These are phyloP conservation scores for Paraglomus occultum DNA, from an alignment of 192 early-diverging fungal species.

Conservation along the genomic window DNA sequence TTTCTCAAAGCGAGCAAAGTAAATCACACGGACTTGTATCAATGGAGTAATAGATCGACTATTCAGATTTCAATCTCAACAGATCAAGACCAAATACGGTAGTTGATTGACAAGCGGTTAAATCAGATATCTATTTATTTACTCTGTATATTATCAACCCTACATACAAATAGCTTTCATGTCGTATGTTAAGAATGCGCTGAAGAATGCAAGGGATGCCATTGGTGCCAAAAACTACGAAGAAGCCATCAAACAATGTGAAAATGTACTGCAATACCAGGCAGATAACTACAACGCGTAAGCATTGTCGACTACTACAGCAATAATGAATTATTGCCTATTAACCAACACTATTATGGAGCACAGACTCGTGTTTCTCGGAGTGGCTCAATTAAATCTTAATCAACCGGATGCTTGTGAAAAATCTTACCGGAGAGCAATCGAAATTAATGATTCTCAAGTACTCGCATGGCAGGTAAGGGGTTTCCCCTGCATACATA, in stretches of 20 bases:
- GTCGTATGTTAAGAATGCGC: conserved; percentile 37
- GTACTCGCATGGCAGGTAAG: conserved; percentile 65
- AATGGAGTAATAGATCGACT: too few relatives aligned
- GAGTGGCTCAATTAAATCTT: conserved; percentile 62
- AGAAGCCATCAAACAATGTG: conserved; percentile 49
- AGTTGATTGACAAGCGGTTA: too few relatives aligned
- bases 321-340: not conserved
- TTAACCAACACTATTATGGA: not conserved
- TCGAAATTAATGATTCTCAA: conserved; percentile 52
- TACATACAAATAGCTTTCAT: conserved; percentile 19
- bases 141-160: too few relatives aligned
- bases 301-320: not conserved
- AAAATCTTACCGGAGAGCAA: conserved; percentile 55
- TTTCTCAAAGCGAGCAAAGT: too few relatives aligned
- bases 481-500: too few relatives aligned
- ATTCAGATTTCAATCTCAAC: too few relatives aligned
- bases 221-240: conserved; percentile 46
- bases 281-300: conserved; percentile 58
- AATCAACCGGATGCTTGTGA: conserved; percentile 56
- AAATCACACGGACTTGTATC: too few relatives aligned
- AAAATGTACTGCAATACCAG: conserved; percentile 48
- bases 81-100: too few relatives aligned
- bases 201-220: conserved; percentile 53
- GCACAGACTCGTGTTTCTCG: conserved; percentile 59
- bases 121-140: too few relatives aligned